Evolutionary conservation across 768 basidiomycete genomes (phyloP).

Genomic region (Lepiota venenata): DNA sequence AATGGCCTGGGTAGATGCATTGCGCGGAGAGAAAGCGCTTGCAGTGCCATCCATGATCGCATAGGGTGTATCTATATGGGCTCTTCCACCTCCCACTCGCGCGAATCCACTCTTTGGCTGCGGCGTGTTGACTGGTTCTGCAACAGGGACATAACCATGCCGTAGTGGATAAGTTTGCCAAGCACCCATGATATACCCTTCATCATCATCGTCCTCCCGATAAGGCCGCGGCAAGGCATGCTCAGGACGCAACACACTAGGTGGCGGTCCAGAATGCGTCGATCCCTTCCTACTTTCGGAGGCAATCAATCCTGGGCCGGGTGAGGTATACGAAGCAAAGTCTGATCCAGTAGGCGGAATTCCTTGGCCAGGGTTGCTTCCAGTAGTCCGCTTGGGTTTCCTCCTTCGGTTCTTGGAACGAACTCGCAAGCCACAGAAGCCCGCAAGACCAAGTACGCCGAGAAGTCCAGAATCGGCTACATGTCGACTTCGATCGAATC

Average conservation of each 20-base stretch:
- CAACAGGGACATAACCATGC: slow-evolving; percentile 45
- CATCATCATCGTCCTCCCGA: slow-evolving; percentile 76
- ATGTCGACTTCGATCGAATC: slow-evolving; percentile 82
- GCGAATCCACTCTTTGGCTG: slow-evolving; percentile 59
- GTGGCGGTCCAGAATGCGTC: slow-evolving; percentile 56
- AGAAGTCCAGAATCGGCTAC: slow-evolving; percentile 84
- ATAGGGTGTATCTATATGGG: slow-evolving; percentile 84
- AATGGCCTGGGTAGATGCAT: slow-evolving; percentile 3
- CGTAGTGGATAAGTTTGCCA: slow-evolving; percentile 66
- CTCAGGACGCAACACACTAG: slow-evolving; percentile 75
- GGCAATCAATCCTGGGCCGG: slow-evolving; percentile 22
- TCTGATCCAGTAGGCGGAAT: slow-evolving; percentile 28
- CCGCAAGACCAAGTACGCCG: slow-evolving; percentile 73
- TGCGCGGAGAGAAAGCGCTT: slow-evolving; percentile 22
- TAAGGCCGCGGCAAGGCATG: slow-evolving; percentile 68
- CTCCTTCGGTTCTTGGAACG: slow-evolving; percentile 20
- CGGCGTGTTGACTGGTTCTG: slow-evolving; percentile 27
- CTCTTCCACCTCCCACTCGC: slow-evolving; percentile 82
- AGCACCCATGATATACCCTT: slow-evolving; percentile 92
- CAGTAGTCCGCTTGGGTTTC: slow-evolving; percentile 9
- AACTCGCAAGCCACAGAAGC: slow-evolving; percentile 49
- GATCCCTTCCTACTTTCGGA: slow-evolving; percentile 45
- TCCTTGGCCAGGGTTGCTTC: slow-evolving; percentile 1
- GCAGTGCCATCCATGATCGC: slow-evolving; percentile 41
- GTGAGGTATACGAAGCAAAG: slow-evolving; percentile 49